A percentile compares a stretch with the other conserved stretches of the same genome.
These are phyloP conservation scores for Penicillium sp. DNA, from an alignment of 2,329 filamentous ascomycete genomes.

Conservation along the genomic window DNA sequence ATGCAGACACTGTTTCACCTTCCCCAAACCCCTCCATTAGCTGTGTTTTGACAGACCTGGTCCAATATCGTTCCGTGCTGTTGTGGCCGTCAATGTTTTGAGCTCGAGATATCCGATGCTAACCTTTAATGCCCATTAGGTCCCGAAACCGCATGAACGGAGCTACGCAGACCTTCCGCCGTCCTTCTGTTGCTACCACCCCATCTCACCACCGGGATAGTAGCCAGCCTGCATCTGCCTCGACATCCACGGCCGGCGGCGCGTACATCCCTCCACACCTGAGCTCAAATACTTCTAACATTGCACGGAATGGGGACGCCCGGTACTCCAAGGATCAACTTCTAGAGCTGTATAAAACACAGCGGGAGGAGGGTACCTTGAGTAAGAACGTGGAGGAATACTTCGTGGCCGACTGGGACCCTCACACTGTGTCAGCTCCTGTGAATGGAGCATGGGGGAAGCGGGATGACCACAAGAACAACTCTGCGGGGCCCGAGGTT, in stretches of 20 bases:
- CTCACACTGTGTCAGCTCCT: constrained; percentile 64
- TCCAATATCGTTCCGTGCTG: neutral
- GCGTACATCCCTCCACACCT: constrained; percentile 62
- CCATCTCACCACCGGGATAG: constrained; percentile 46
- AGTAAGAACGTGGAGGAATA: constrained; percentile 63
- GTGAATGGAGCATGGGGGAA: constrained; percentile 71
- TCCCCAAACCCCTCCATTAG: neutral
- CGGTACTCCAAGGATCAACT: constrained; percentile 79
- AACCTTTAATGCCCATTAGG: constrained; percentile 39
- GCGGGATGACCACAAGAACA: constrained; percentile 68
- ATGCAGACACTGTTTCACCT: constrained; percentile 35
- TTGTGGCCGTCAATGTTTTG: constrained; percentile 4
- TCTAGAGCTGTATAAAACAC: constrained; percentile 66
- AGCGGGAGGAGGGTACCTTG: constrained; percentile 52
- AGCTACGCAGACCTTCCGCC: constrained; percentile 65
- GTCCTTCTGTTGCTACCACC: constrained; percentile 59
- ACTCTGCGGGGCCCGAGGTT: constrained; percentile 77
- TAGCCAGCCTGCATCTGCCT: constrained; percentile 39
- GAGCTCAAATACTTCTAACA: constrained; percentile 47
- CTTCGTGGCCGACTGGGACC: constrained; percentile 76
- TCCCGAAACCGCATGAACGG: constrained; percentile 61
- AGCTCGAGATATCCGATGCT: constrained; percentile 15
- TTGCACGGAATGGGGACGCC: constrained; percentile 53
- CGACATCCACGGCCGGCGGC: constrained; percentile 40
- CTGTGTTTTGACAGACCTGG: neutral